Percentiles rank a stretch among this genome's conserved stretches.
Conservation (phyloP, 331 rosid genomes). For the Rosa hybrid region DNA sequence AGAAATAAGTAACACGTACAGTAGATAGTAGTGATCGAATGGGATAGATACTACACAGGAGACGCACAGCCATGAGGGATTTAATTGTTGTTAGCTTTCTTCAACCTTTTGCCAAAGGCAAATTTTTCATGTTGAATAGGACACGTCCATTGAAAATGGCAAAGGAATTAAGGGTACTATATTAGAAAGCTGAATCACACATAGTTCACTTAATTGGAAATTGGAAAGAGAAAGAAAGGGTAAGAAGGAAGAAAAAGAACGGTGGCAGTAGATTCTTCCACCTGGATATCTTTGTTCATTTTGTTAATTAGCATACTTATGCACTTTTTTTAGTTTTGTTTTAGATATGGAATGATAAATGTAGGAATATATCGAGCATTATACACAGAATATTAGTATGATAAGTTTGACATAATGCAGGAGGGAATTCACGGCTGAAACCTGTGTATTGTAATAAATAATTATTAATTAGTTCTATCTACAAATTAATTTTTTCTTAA, state of each 20-base stretch:
- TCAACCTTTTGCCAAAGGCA: not conserved
- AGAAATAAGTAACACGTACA: slow-evolving; percentile 29
- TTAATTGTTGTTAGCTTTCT: not conserved
- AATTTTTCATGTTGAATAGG: slow-evolving; percentile 15
- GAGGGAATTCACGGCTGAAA: slow-evolving; percentile 22
- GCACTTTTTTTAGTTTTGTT: no score
- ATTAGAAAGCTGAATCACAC: slow-evolving; percentile 7
- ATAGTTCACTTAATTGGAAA: slow-evolving; percentile 18
- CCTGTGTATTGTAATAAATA: no score
- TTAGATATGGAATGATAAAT: no score
- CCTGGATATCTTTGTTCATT: not conserved
- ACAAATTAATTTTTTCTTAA: no score
- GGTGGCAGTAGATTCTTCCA: slow-evolving; percentile 16
- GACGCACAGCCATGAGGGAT: not conserved
- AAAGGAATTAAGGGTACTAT: slow-evolving; percentile 14
- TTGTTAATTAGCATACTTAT: no score
- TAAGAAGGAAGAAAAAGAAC: slow-evolving; percentile 16
- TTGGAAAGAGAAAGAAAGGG: slow-evolving; percentile 3
- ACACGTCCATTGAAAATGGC: slow-evolving; percentile 21
- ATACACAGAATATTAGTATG: slow-evolving; percentile 28
- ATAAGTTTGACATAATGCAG: slow-evolving; percentile 26
- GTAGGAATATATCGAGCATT: slow-evolving; percentile 36
- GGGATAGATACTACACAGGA: not conserved
- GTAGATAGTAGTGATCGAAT: slow-evolving; percentile 19
- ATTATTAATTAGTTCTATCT: no score